A percentile compares a stretch with the other conserved stretches of the same genome.
Conservation (phyloP, 768 basidiomycete species). For the Leccinum subtestaceum region DNA sequence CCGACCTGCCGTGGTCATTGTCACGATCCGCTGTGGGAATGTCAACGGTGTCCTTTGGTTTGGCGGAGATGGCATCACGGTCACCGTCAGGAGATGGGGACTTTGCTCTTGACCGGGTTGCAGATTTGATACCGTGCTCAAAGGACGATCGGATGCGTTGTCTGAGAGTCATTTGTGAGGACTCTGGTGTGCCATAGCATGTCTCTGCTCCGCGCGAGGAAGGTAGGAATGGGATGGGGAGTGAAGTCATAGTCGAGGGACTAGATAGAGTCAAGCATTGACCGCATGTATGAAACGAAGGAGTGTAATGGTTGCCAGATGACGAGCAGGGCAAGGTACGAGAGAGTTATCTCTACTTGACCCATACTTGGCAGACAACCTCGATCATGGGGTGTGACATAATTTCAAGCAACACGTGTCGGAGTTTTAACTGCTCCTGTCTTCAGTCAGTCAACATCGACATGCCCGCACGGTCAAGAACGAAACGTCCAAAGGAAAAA, state of each 20-base stretch:
- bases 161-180: conserved; percentile 51
- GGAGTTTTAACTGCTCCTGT: conserved; percentile 34
- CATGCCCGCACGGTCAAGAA: conserved; percentile 49
- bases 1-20: conserved; percentile 41
- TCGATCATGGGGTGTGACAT: neutral
- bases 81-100: conserved; percentile 37
- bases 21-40: conserved; percentile 28
- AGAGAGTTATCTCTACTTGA: too few relatives aligned
- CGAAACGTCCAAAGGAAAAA: conserved; percentile 32
- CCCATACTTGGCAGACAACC: too few relatives aligned
- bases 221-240: conserved; percentile 35
- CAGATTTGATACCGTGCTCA: conserved; percentile 63
- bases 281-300: too few relatives aligned
- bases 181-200: conserved; percentile 36
- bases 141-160: conserved; percentile 62
- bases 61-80: conserved; percentile 42
- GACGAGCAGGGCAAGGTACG: too few relatives aligned
- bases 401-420: conserved; percentile 12
- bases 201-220: conserved; percentile 39
- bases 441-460: conserved; percentile 15
- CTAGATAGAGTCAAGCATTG: too few relatives aligned
- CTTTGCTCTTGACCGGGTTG: conserved; percentile 55
- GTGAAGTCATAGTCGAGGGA: too few relatives aligned
- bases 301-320: too few relatives aligned
- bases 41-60: conserved; percentile 43